phyloP scores from a whole-genome alignment of 257 asterid genomes.

The Thymus quinquecostatus region DNA sequence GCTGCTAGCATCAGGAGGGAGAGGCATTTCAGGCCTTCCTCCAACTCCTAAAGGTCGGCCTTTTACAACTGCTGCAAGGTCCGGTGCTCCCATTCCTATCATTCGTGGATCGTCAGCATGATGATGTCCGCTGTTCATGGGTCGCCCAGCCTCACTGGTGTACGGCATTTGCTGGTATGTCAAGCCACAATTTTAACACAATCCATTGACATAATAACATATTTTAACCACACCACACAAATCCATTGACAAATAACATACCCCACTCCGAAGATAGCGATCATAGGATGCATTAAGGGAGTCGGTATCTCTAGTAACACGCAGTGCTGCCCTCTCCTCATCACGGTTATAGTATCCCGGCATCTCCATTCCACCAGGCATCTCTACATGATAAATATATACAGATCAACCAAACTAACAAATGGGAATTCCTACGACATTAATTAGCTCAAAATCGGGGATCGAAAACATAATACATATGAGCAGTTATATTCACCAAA shows the following conservation, averaged over 20 bases:
- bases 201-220: slow-evolving; percentile 2
- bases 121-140: slow-evolving; percentile 54
- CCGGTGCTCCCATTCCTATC: slow-evolving; percentile 49
- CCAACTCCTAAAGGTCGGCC: slow-evolving; percentile 46
- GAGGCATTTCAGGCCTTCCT: slow-evolving; percentile 62
- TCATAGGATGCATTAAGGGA: slow-evolving; percentile 85
- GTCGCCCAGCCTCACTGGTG: slow-evolving; percentile 56
- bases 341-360: slow-evolving; percentile 47
- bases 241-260: slow-evolving; percentile 30
- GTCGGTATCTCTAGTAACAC: slow-evolving; percentile 58
- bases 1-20: slow-evolving; percentile 87
- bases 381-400: slow-evolving; percentile 41
- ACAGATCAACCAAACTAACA: slow-evolving; percentile 3
- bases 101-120: slow-evolving; percentile 62
- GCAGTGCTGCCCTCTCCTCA: slow-evolving; percentile 55
- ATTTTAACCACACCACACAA: slow-evolving; percentile 1
- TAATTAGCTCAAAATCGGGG: background rate
- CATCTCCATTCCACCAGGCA: slow-evolving; percentile 61
- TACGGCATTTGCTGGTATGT: slow-evolving; percentile 52
- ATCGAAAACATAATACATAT: background rate
- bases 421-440: background rate
- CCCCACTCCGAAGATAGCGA: slow-evolving; percentile 74
- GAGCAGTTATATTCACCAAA: slow-evolving; percentile 3
- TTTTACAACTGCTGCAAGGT: slow-evolving; percentile 47
- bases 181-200: slow-evolving; percentile 26